Evolutionary conservation across 108 stramenopile species (phyloP).

Genomic region (Asterionellopsis glacialis): DNA sequence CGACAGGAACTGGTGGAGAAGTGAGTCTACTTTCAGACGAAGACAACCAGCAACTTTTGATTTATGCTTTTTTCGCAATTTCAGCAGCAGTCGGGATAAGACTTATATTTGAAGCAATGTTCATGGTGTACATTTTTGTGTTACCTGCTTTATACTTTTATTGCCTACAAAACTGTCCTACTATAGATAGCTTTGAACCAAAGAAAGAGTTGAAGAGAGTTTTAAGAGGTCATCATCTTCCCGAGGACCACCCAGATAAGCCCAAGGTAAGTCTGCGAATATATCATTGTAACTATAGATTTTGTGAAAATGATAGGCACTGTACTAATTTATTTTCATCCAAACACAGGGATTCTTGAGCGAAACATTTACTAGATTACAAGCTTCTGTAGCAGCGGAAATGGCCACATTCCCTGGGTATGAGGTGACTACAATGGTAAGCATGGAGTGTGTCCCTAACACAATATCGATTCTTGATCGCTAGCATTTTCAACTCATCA

Average conservation of each 20-base stretch:
- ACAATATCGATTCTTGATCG: too few relatives aligned
- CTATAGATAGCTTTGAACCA: constrained; percentile 56
- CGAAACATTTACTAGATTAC: constrained; percentile 41
- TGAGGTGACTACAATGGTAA: constrained; percentile 18
- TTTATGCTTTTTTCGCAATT: constrained; percentile 15
- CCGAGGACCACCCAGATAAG: constrained; percentile 56
- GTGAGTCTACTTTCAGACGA: constrained; percentile 7
- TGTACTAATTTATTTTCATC: too few relatives aligned
- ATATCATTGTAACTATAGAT: too few relatives aligned
- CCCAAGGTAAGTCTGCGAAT: constrained; percentile 21
- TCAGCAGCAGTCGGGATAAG: constrained; percentile 6
- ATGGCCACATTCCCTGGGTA: constrained; percentile 64
- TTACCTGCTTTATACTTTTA: constrained; percentile 58
- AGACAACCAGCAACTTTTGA: constrained; percentile 13
- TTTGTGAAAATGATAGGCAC: too few relatives aligned
- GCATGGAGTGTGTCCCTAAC: too few relatives aligned
- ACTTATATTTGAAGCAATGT: not conserved
- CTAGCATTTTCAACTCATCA: too few relatives aligned
- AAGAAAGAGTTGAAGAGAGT: constrained; percentile 71
- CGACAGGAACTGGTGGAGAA: not conserved
- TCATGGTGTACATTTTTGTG: constrained; percentile 25
- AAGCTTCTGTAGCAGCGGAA: constrained; percentile 62
- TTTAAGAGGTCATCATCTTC: constrained; percentile 68
- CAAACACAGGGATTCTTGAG: constrained; percentile 31
- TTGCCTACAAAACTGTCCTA: constrained; percentile 46